These are phyloP conservation scores for Peribolospora kevripleyi DNA, from an alignment of 768 basidiomycete genomes.

Conservation along the genomic window DNA sequence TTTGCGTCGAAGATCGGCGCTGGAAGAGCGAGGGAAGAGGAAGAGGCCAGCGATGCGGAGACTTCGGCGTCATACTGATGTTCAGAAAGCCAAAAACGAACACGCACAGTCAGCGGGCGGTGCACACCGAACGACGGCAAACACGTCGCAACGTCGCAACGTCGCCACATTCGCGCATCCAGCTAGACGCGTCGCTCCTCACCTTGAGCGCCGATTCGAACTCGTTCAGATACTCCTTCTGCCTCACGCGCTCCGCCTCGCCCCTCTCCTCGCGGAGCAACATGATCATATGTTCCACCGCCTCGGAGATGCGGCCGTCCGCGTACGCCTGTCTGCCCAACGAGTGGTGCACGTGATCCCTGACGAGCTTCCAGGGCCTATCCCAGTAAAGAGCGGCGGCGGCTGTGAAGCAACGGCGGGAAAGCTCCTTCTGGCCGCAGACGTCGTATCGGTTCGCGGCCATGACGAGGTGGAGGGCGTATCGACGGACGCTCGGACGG, in stretches of 20 bases:
- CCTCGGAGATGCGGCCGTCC: conserved; percentile 54
- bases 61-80: too few species aligned
- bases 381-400: too few species aligned
- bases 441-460: conserved; percentile 23
- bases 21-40: too few species aligned
- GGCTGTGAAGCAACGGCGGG: too few species aligned
- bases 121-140: too few species aligned
- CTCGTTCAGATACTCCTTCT: conserved; percentile 36
- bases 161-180: too few species aligned
- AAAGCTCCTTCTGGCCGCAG: conserved; percentile 21
- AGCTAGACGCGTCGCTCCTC: background rate
- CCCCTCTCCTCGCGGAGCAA: conserved; percentile 27
- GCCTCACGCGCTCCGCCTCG: conserved; percentile 11
- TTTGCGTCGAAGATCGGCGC: too few species aligned
- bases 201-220: conserved; percentile 40
- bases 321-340: conserved; percentile 64
- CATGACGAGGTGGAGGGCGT: conserved; percentile 20
- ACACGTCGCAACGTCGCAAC: too few species aligned
- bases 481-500: conserved; percentile 10
- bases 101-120: too few species aligned
- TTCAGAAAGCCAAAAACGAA: too few species aligned
- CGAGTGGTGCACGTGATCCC: conserved; percentile 20
- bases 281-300: conserved; percentile 51
- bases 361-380: conserved; percentile 18
- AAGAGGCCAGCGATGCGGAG: too few species aligned